Conservation (phyloP, 1,284 basidiomycete genomes). For the Cystobasidium pallidum region DNA sequence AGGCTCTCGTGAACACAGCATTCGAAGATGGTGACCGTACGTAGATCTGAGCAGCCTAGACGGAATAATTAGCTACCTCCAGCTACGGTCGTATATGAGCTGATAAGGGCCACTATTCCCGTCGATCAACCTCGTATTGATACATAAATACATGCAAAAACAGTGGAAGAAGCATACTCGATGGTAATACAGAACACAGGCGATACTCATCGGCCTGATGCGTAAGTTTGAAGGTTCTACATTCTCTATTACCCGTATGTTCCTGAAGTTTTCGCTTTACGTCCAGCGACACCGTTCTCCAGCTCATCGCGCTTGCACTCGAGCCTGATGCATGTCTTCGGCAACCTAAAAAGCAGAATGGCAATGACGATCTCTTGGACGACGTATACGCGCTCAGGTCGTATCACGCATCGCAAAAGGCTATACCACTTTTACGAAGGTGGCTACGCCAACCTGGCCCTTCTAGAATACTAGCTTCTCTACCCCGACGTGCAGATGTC, state of each 20-base stretch:
- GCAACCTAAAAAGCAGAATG: not conserved
- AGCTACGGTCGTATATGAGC: not conserved
- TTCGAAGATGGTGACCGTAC: constrained; percentile 42
- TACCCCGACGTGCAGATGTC: constrained; percentile 5
- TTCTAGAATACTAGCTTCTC: constrained; percentile 2
- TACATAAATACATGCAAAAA: not conserved
- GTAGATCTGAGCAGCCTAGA: not conserved
- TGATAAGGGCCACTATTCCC: not conserved
- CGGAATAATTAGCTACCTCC: not conserved
- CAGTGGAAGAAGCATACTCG: constrained; percentile 36
- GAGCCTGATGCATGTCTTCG: constrained; percentile 37
- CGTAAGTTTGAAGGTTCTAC: constrained; percentile 10
- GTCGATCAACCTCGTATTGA: constrained; percentile 18
- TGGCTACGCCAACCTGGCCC: constrained; percentile 18
- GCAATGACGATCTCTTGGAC: not conserved
- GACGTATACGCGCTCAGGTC: constrained; percentile 24
- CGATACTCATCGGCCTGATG: not conserved
- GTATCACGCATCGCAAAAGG: constrained; percentile 12
- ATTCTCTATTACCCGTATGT: not conserved
- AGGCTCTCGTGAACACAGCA: constrained; percentile 23
- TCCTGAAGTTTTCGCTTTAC: not conserved
- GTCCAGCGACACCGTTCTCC: constrained; percentile 20
- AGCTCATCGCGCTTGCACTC: constrained; percentile 24
- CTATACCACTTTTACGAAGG: constrained; percentile 4
- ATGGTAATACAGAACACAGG: constrained; percentile 25